Evolutionary conservation across 306 rosid species (phyloP).

Genomic region (Potentilla sterilis): DNA sequence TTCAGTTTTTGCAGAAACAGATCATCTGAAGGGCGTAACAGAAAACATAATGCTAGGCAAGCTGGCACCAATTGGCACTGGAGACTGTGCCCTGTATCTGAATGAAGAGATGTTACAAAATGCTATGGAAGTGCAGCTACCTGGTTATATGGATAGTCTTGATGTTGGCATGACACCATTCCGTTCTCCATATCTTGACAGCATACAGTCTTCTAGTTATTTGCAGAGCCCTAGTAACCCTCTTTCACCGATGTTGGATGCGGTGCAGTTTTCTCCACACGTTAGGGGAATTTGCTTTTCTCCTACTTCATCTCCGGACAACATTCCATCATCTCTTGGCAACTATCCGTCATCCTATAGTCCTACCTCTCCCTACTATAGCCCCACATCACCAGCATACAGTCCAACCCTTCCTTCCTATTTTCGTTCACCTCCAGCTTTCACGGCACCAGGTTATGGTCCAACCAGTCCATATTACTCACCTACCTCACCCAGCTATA

Average conservation of each 20-base stretch:
- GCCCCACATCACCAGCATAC: no score
- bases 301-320: slow-evolving; percentile 88
- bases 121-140: slow-evolving; percentile 91
- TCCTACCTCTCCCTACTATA: no score
- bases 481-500: slow-evolving; percentile 78
- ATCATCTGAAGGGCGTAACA: slow-evolving; percentile 83
- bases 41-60: slow-evolving; percentile 97
- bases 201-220: slow-evolving; percentile 85
- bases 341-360: slow-evolving; percentile 34
- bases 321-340: no score
- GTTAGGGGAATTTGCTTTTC: slow-evolving; percentile 91
- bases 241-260: slow-evolving; percentile 74
- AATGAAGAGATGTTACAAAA: slow-evolving; percentile 91
- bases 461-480: slow-evolving; percentile 95
- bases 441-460: slow-evolving; percentile 41
- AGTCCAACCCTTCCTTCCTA: slow-evolving; percentile 28
- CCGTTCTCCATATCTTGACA: slow-evolving; percentile 84
- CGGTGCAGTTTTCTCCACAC: slow-evolving; percentile 82
- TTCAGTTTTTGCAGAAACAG: slow-evolving; percentile 89
- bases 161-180: slow-evolving; percentile 97
- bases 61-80: slow-evolving; percentile 98
- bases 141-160: slow-evolving; percentile 87
- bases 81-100: slow-evolving; percentile 74
- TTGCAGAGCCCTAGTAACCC: slow-evolving; percentile 82
- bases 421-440: no score